Base-by-base conservation (phyloP, 139 green algal species). In the Edaphochlamys debaryana region DNA sequence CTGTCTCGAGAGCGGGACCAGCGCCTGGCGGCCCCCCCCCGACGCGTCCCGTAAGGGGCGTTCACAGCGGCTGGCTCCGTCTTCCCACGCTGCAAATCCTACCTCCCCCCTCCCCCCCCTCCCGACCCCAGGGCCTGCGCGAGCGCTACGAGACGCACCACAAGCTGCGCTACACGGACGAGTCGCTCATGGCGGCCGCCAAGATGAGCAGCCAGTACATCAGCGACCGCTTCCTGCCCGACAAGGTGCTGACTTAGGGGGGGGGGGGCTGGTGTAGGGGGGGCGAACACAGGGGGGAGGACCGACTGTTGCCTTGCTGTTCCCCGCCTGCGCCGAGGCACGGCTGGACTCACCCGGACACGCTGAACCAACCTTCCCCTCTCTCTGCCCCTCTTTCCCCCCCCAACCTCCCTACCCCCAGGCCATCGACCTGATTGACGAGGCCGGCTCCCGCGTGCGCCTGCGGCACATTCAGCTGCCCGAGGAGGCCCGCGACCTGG, bases 361-460 rank as follows among this genome's bases (percentile, higher is more conserved):
- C n/a, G 36, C 67, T 38, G 27, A 32, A 38, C 40, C 25, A 37
- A 45, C 30, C 45, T n/a, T 22, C 69, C 1, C 17, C 34, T 60
- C 23, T 45, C 37, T 3, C 37, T 34, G 19, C 60, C 17, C 69
- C 69, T 60, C 41, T 3, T 34, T 15, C 69, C 29, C 69, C 3
- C 32, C 42, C 11, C 20, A 15, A 34, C 41, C 8, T 41, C 56
- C 42, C 81, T 93, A 41, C 86, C 90, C 42, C 79, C 94, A 98
- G 90, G 98, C 98, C 60, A 99, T 99, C 85, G 97, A 99, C 85
- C 92, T 99, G 74, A 99, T 99, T 79, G 98, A 99, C 79, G 98
- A 99, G 94, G 98, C 98, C 20, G 98, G 98, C 67, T 98, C 93
- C 0, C 91, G 98, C 58, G 98, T 99, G 83, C 95, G 98, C 41